Conservation (phyloP, 495 filamentous ascomycete genomes). For the Hypoxylon lenormandii region DNA sequence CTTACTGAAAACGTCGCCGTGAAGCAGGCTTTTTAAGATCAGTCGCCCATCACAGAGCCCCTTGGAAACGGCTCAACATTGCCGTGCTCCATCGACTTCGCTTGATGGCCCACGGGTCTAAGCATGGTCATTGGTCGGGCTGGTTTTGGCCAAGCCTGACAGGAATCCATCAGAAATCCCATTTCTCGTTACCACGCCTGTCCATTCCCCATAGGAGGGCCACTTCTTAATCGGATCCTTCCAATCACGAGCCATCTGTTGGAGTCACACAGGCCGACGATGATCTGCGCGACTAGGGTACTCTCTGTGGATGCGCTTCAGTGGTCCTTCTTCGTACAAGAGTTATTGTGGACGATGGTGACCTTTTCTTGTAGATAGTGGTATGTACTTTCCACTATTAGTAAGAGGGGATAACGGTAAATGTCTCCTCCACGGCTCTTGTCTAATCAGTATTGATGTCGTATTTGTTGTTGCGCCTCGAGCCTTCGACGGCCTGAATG, state of each 20-base stretch:
- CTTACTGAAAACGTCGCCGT: slow-evolving; percentile 45
- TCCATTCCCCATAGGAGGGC: slow-evolving; percentile 43
- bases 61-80: slow-evolving; percentile 45
- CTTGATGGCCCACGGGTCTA: slow-evolving; percentile 21
- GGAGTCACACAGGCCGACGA: slow-evolving; percentile 38
- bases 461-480: slow-evolving; percentile 14
- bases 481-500: too few species aligned
- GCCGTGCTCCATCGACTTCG: slow-evolving; percentile 44
- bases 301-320: slow-evolving; percentile 25
- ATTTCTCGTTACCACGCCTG: slow-evolving; percentile 46
- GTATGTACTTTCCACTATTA: not conserved
- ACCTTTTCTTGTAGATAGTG: slow-evolving; percentile 11
- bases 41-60: slow-evolving; percentile 48
- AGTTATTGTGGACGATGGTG: slow-evolving; percentile 17
- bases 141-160: slow-evolving; percentile 40
- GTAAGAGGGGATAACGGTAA: slow-evolving; percentile 3
- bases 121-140: slow-evolving; percentile 24
- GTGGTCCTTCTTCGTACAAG: slow-evolving; percentile 16
- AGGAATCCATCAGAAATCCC: slow-evolving; percentile 46
- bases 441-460: slow-evolving; percentile 2
- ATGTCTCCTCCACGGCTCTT: slow-evolving; percentile 2
- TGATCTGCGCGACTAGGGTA: slow-evolving; percentile 42
- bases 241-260: slow-evolving; percentile 39
- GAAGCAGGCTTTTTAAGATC: slow-evolving; percentile 49
- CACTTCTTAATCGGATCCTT: slow-evolving; percentile 33